Base-by-base conservation (phyloP, 441 rosid genomes). In the Biscutella laevigata region DNA sequence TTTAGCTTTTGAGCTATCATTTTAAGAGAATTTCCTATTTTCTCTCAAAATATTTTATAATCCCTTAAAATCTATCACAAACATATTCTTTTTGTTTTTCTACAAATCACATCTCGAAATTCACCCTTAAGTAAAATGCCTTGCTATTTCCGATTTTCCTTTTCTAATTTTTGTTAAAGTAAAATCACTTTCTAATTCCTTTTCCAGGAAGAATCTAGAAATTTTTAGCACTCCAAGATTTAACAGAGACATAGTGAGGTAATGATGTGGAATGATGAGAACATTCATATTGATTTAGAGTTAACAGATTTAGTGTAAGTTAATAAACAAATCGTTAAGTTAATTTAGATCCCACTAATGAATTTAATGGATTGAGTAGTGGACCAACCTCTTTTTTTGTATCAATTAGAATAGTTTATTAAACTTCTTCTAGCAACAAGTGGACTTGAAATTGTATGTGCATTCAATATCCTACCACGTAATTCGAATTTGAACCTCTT, bases 401-500 rank as follows among this genome's bases (percentile, higher is more conserved):
- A 0, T 36, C 25, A 17, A 17, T 1, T 17, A 17, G 9, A 25
- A 28, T 36, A 28, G 36, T 46, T 44, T 28, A 36, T 44, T 35
- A 48, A 6, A 55, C 26, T 24, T 49, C n/a, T 26, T 5, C 7
- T 16, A 4, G 4, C 6, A 47, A 40, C 46, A 48, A 63, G 40
- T 64, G 58, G 57, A 26, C 52, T 32, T 57, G 7, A 56, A 42
- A 35, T 35, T 49, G 45, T 50, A 32, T 49, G 34, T 19, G 40
- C 46, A 49, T 28, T 15, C 59, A 10, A 57, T 57, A 50, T 16
- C 59, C 59, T 42, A 57, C 59, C 59, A 64, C 64, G 59, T 57
- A 64, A 50, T 50, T 64, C 48, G 47, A 64, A 49, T 57, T 57
- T 64, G 59, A 50, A 64, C 47, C 64, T 42, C 59, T 57, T 41